A percentile compares a stretch with the other conserved stretches of the same genome.
These are phyloP conservation scores for Thelonectria olida DNA, from an alignment of 2,329 filamentous ascomycete species.

Conservation along the genomic window DNA sequence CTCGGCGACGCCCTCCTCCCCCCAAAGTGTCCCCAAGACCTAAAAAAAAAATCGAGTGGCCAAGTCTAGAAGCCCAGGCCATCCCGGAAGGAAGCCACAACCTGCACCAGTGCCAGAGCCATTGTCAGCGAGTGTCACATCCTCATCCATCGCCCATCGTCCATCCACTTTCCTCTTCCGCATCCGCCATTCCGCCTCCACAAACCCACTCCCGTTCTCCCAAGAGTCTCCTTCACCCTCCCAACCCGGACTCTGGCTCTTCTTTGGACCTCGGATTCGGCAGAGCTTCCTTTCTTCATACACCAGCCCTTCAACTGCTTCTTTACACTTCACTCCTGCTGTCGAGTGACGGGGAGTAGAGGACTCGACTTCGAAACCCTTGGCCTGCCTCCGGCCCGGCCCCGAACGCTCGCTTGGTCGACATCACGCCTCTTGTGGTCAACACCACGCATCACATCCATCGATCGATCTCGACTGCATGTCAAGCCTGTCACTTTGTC, in stretches of 20 bases:
- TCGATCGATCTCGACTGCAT: slow-evolving; percentile 8
- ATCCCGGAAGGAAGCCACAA: slow-evolving; percentile 6
- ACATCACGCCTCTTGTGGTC: slow-evolving; percentile 14
- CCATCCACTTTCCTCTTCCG: slow-evolving; percentile 18
- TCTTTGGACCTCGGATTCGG: slow-evolving; percentile 12
- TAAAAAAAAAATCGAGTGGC: slow-evolving; percentile 1
- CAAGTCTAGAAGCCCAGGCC: background rate
- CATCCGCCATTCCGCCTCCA: slow-evolving; percentile 24
- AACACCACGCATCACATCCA: slow-evolving; percentile 12
- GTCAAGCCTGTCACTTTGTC: background rate
- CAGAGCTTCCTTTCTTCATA: background rate
- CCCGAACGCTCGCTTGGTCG: slow-evolving; percentile 7
- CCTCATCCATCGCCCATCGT: slow-evolving; percentile 7
- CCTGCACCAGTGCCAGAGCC: background rate
- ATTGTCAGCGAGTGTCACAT: background rate
- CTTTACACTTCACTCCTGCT: background rate
- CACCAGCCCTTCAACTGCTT: background rate
- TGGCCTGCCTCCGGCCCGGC: slow-evolving; percentile 18
- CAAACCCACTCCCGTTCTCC: slow-evolving; percentile 17
- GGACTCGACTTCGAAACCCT: slow-evolving; percentile 1
- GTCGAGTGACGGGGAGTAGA: background rate
- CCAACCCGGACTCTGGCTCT: slow-evolving; percentile 9
- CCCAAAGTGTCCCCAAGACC: background rate
- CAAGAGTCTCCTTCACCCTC: slow-evolving; percentile 1
- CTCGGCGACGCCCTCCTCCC: background rate